These are phyloP conservation scores for Acacia concinna DNA, from an alignment of 331 rosid genomes.

Conservation along the genomic window DNA sequence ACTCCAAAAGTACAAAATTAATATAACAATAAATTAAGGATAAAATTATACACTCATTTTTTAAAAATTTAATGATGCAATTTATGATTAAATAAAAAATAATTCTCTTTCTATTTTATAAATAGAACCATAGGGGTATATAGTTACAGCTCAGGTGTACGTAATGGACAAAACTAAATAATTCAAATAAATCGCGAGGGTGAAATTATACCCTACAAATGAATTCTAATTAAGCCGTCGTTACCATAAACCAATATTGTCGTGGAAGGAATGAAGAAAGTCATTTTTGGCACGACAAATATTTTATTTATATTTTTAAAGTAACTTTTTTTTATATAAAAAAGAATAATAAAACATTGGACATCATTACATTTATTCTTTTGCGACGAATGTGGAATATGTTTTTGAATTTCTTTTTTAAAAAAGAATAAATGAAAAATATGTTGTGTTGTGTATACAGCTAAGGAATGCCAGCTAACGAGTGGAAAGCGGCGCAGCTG, in stretches of 20 bases:
- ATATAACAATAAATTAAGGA: too few species aligned
- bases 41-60: too few species aligned
- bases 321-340: too few species aligned
- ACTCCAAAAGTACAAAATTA: too few species aligned
- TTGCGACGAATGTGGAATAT: neutral
- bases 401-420: neutral
- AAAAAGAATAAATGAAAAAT: neutral
- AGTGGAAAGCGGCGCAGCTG: neutral
- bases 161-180: neutral
- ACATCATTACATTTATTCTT: neutral
- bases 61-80: too few species aligned
- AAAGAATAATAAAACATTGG: neutral
- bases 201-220: neutral
- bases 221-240: neutral
- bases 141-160: neutral
- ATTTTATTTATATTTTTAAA: too few species aligned
- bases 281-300: too few species aligned
- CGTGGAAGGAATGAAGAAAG: neutral
- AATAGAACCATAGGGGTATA: neutral
- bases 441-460: slow-evolving; percentile 7
- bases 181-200: neutral
- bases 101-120: too few species aligned
- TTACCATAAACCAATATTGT: neutral
- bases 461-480: slow-evolving; percentile 34
- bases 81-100: too few species aligned